These are phyloP conservation scores for Apiospora hydei DNA, from an alignment of 2,329 filamentous ascomycete genomes.

Conservation along the genomic window DNA sequence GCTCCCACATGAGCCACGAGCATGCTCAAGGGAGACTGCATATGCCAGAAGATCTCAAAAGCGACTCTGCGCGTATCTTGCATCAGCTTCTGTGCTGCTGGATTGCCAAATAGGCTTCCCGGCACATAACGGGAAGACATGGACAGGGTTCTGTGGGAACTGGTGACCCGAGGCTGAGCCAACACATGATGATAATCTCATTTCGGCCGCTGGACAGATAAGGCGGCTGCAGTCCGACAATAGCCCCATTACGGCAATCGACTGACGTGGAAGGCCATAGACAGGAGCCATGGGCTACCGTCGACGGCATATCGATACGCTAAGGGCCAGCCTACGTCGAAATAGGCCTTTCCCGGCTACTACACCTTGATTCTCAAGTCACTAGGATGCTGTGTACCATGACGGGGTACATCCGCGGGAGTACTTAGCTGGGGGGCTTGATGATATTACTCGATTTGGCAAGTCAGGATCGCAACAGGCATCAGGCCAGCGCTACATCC, in stretches of 20 bases:
- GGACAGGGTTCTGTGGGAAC: constrained; percentile 4
- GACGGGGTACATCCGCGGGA: neutral
- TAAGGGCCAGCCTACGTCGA: neutral
- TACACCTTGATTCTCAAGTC: neutral
- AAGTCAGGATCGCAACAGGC: constrained; percentile 1
- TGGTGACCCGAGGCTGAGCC: neutral
- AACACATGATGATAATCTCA: constrained; percentile 13
- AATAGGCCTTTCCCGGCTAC: neutral
- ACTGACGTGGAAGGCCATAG: neutral
- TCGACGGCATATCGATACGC: neutral
- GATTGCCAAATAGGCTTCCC: neutral
- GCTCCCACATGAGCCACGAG: constrained; percentile 4
- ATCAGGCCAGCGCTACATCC: constrained; percentile 5
- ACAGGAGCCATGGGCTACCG: neutral
- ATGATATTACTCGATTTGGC: constrained; percentile 17
- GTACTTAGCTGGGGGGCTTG: constrained; percentile 1
- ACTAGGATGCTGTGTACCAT: constrained; percentile 3
- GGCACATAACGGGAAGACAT: neutral
- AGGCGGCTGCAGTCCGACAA: neutral
- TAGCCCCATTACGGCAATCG: neutral
- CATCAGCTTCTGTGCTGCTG: neutral
- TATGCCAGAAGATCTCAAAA: constrained; percentile 17
- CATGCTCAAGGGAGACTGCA: constrained; percentile 6
- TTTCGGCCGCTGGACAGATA: constrained; percentile 14
- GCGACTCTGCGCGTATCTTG: constrained; percentile 16